Conservation (phyloP, 805 yeast genomes). For the Lachancea quebecensis region DNA sequence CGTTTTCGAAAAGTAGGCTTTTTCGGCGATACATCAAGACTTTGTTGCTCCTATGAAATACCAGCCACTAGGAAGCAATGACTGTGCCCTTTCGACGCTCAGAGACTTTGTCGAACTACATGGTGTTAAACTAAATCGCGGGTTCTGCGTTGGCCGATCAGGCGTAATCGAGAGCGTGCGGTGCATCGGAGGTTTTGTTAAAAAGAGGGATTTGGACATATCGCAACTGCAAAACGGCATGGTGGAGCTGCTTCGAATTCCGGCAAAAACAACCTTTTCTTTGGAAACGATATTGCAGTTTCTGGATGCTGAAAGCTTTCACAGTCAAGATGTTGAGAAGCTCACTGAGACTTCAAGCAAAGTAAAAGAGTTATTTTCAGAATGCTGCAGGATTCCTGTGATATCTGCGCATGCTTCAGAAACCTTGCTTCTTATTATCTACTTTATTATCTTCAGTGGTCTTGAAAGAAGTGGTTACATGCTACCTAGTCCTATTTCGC, state of each 20-base stretch:
- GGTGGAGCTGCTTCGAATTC: slow-evolving; percentile 36
- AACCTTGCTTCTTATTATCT: slow-evolving; percentile 17
- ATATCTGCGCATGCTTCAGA: slow-evolving; percentile 17
- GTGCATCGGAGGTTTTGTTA: slow-evolving; percentile 22
- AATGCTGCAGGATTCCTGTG: slow-evolving; percentile 17
- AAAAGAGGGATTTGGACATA: background rate
- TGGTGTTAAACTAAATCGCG: background rate
- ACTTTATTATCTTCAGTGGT: slow-evolving; percentile 13
- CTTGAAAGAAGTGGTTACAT: slow-evolving; percentile 10
- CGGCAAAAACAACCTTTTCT: slow-evolving; percentile 28
- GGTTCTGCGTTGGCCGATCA: slow-evolving; percentile 18
- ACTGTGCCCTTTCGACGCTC: background rate
- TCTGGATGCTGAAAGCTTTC: slow-evolving; percentile 18
- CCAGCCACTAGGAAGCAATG: background rate
- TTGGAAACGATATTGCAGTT: slow-evolving; percentile 24
- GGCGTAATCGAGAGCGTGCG: slow-evolving; percentile 28
- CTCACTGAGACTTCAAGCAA: slow-evolving; percentile 23
- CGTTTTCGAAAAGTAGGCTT: no score
- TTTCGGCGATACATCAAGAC: no score
- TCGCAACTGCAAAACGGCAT: slow-evolving; percentile 7
- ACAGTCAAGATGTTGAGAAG: slow-evolving; percentile 15
- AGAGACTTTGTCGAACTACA: background rate
- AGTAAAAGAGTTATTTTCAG: slow-evolving; percentile 26
- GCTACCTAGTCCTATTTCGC: slow-evolving; percentile 14
- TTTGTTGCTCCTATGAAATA: background rate